Percentiles rank a stretch among this genome's conserved stretches.
Evolutionary conservation across 2,329 filamentous ascomycete species (phyloP).

Genomic region (Paecilomyces variotii): DNA sequence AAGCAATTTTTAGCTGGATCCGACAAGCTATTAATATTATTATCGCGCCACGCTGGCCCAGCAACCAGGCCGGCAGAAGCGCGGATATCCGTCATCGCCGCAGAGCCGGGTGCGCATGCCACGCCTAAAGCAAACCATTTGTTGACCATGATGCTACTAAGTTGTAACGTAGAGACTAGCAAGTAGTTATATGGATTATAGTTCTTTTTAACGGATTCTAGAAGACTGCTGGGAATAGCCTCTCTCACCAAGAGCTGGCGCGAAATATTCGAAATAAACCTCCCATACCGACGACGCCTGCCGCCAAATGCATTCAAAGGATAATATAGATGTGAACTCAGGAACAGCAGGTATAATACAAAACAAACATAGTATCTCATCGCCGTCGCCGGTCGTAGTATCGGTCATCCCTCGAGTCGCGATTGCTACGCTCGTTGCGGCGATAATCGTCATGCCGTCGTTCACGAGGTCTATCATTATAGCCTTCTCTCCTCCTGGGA

Average conservation of each 20-base stretch:
- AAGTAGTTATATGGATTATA: neutral
- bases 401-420: slow-evolving; percentile 18
- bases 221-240: neutral
- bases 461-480: slow-evolving; percentile 32
- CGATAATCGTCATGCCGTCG: slow-evolving; percentile 29
- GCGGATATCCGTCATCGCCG: neutral
- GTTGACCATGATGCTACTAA: neutral
- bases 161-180: neutral
- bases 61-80: neutral
- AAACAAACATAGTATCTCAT: slow-evolving; percentile 2
- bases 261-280: neutral
- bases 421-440: slow-evolving; percentile 12
- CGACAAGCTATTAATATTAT: neutral
- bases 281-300: neutral
- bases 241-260: neutral
- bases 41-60: neutral
- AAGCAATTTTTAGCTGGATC: neutral
- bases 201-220: neutral
- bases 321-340: neutral
- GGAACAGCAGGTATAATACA: neutral
- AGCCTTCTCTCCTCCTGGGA: slow-evolving; percentile 31
- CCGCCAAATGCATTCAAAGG: neutral
- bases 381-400: slow-evolving; percentile 19
- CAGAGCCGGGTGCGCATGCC: neutral
- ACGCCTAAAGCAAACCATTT: neutral